A percentile compares a stretch with the other conserved stretches of the same genome.
phyloP scores from a whole-genome alignment of 2,329 filamentous ascomycete species.

The Cryphonectria naterciae region DNA sequence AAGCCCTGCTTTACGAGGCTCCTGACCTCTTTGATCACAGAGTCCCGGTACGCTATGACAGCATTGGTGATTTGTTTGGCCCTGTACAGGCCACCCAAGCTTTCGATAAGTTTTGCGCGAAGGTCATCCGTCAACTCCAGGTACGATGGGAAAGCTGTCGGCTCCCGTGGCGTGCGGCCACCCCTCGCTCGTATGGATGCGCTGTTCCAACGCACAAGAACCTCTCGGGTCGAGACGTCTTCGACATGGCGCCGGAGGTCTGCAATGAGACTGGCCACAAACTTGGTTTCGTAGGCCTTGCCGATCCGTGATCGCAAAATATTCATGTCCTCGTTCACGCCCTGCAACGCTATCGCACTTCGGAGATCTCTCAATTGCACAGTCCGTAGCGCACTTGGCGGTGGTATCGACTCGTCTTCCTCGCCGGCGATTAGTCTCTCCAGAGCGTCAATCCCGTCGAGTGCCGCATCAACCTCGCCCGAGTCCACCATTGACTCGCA shows the following conservation, averaged over 20 bases:
- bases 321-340: conserved; percentile 76
- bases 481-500: conserved; percentile 83
- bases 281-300: conserved; percentile 81
- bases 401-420: conserved; percentile 42
- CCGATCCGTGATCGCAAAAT: conserved; percentile 81
- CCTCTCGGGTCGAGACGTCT: conserved; percentile 70
- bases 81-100: conserved; percentile 78
- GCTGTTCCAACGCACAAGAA: conserved; percentile 82
- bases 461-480: conserved; percentile 80
- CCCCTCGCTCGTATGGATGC: conserved; percentile 75
- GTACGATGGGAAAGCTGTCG: conserved; percentile 77
- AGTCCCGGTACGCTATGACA: conserved; percentile 81
- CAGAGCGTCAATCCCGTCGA: conserved; percentile 75
- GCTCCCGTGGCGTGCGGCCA: conserved; percentile 61
- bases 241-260: conserved; percentile 84
- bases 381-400: conserved; percentile 29
- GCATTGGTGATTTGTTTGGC: conserved; percentile 81
- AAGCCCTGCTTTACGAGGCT: conserved; percentile 81
- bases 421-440: conserved; percentile 82
- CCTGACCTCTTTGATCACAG: conserved; percentile 83
- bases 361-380: conserved; percentile 69
- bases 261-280: conserved; percentile 74
- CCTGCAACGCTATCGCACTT: conserved; percentile 76
- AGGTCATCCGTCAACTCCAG: conserved; percentile 73
- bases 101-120: conserved; percentile 69